These are phyloP conservation scores for Rhizopogon vinicolor DNA, from an alignment of 768 basidiomycete genomes.

Conservation along the genomic window DNA sequence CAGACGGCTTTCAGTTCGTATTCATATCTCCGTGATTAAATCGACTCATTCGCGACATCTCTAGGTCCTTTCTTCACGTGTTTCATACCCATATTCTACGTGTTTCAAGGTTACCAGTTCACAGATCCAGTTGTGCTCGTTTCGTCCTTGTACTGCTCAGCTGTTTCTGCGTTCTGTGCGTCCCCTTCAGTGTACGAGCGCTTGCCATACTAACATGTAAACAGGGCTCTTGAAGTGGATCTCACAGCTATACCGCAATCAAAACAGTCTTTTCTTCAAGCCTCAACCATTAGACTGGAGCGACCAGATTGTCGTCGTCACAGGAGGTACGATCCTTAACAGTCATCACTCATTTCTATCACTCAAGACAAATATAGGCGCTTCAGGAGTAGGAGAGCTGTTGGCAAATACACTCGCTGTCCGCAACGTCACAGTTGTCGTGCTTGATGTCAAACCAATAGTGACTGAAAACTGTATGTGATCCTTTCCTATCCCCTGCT, in stretches of 20 bases:
- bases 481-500: background rate
- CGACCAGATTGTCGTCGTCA: slow-evolving; percentile 85
- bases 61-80: slow-evolving; percentile 81
- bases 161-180: slow-evolving; percentile 67
- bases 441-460: slow-evolving; percentile 80
- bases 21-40: background rate
- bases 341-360: background rate
- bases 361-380: slow-evolving; percentile 40
- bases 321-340: slow-evolving; percentile 65
- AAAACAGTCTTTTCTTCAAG: slow-evolving; percentile 57
- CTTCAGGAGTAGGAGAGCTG: slow-evolving; percentile 86
- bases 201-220: slow-evolving; percentile 3
- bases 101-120: slow-evolving; percentile 60
- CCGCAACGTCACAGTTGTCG: slow-evolving; percentile 77
- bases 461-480: slow-evolving; percentile 69
- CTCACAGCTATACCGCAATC: slow-evolving; percentile 72
- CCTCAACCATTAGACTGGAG: slow-evolving; percentile 73
- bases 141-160: slow-evolving; percentile 51
- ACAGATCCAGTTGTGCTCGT: slow-evolving; percentile 47
- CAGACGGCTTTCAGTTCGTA: slow-evolving; percentile 76
- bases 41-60: slow-evolving; percentile 1
- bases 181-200: slow-evolving; percentile 5
- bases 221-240: slow-evolving; percentile 69
- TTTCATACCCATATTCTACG: slow-evolving; percentile 74
- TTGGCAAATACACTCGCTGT: slow-evolving; percentile 85